Percentiles rank a stretch among this genome's conserved stretches.
These are phyloP conservation scores for Beauveria scarabaeidicola DNA, from an alignment of 2,329 filamentous ascomycete species.

Conservation along the genomic window DNA sequence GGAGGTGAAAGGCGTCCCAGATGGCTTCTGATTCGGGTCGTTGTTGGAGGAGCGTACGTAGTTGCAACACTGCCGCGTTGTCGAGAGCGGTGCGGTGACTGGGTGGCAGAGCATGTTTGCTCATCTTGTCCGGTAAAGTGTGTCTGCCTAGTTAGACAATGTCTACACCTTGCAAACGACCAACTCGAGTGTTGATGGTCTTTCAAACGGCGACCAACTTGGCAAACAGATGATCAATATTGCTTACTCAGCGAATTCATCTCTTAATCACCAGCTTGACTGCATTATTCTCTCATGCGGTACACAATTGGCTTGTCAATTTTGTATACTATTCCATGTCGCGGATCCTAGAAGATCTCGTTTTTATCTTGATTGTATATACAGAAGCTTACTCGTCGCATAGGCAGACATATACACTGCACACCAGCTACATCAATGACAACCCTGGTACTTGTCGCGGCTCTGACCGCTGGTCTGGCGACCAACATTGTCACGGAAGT, in stretches of 20 bases:
- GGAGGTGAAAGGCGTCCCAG: constrained; percentile 5
- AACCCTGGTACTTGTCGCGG: background rate
- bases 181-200: background rate
- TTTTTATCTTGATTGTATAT: background rate
- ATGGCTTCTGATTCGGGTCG: background rate
- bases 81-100: background rate
- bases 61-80: background rate
- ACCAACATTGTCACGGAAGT: constrained; percentile 7
- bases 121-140: background rate
- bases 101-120: background rate
- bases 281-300: background rate
- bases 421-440: background rate
- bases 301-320: too few species aligned
- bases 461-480: background rate
- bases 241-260: background rate
- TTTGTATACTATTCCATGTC: too few species aligned
- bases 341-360: background rate
- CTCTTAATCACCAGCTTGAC: background rate
- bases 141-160: too few species aligned
- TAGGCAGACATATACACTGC: background rate
- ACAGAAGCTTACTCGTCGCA: background rate
- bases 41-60: background rate
- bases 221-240: background rate
- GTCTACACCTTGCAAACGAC: background rate
- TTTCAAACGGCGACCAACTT: background rate